Evolutionary conservation across 306 rosid species (phyloP), one percentile per base, ranked within the genome.

Genomic region (Alnus rubra): DNA sequence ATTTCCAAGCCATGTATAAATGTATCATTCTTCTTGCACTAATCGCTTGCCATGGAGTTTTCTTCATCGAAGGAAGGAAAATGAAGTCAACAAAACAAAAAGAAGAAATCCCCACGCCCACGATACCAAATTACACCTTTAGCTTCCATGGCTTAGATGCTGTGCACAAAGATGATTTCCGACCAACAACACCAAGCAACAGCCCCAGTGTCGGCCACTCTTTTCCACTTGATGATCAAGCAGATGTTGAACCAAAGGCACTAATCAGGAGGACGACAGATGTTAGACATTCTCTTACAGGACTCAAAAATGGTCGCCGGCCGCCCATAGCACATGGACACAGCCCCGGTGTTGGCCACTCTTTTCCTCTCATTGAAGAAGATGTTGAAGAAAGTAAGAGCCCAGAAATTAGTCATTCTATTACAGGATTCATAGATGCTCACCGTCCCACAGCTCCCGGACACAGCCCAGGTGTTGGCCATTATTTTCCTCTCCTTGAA

Each of bases 321-420:
- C 94, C 97, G 49, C 94, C 97, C 52, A 92, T 94, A 0, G 51
- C 69, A 23, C 92, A 94, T 0, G 94, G 97, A 13, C 94, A 87
- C 79, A 90, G 96, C 82, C 97, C 97, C 5, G 91, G 92, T 11
- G 88, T 86, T 69, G 93, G 93, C 69, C 91, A 89, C 69, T 65
- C 78, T 69, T 9, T 76, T 78, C 71, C 52, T 9, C 52, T 9
- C 10, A 14, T 9, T 49, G 3, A 49, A 49, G 52, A 3, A 49
- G 3, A 49, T 10, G 52, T 4, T 45, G 49, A 52, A 42, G 45
- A 45, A 69, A 73, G 76, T 80, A 62, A 71, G 0, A 84, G 78
- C 53, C 76, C 79, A 4, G 53, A 78, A 58, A 77, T 4, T 45
- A 55, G 64, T 3, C 48, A 68, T 71, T 78, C 56, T 11, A 44